phyloP scores from a whole-genome alignment of 768 basidiomycete species.

The Sarcodon sp. region DNA sequence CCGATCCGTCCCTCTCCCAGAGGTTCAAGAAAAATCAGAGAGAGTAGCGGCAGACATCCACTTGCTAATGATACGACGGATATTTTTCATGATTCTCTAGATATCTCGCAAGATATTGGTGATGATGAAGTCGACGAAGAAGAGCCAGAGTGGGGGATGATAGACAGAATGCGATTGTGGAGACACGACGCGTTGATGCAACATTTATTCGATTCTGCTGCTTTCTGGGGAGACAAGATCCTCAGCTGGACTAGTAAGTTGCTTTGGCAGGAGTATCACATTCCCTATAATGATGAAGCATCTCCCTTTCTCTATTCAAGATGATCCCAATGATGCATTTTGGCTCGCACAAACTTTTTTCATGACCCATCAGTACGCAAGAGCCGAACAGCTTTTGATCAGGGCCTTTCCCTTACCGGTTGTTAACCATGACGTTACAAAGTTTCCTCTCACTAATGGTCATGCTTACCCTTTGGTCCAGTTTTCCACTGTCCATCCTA shows the following conservation, averaged over 20 bases:
- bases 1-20: slow-evolving; percentile 60
- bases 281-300: background rate
- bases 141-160: slow-evolving; percentile 68
- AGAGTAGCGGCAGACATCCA: slow-evolving; percentile 42
- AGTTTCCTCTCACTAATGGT: slow-evolving; percentile 24
- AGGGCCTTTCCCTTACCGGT: slow-evolving; percentile 60
- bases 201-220: slow-evolving; percentile 93
- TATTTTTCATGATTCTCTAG: slow-evolving; percentile 58
- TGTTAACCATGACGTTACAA: slow-evolving; percentile 16
- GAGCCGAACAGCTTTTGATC: slow-evolving; percentile 83
- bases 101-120: slow-evolving; percentile 31
- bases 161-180: slow-evolving; percentile 95
- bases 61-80: slow-evolving; percentile 69
- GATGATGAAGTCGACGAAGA: slow-evolving; percentile 40
- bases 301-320: slow-evolving; percentile 23
- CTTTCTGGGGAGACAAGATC: slow-evolving; percentile 98
- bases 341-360: slow-evolving; percentile 99
- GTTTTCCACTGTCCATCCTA: background rate
- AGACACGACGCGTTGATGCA: slow-evolving; percentile 97
- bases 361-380: slow-evolving; percentile 89
- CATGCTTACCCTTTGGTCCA: slow-evolving; percentile 13
- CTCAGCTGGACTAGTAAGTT: slow-evolving; percentile 84
- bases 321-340: slow-evolving; percentile 95
- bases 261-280: background rate
- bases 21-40: slow-evolving; percentile 39